Percentiles rank a stretch among this genome's conserved stretches.
Conservation (phyloP, 1,284 basidiomycete genomes). For the Fomitopsis palustris region DNA sequence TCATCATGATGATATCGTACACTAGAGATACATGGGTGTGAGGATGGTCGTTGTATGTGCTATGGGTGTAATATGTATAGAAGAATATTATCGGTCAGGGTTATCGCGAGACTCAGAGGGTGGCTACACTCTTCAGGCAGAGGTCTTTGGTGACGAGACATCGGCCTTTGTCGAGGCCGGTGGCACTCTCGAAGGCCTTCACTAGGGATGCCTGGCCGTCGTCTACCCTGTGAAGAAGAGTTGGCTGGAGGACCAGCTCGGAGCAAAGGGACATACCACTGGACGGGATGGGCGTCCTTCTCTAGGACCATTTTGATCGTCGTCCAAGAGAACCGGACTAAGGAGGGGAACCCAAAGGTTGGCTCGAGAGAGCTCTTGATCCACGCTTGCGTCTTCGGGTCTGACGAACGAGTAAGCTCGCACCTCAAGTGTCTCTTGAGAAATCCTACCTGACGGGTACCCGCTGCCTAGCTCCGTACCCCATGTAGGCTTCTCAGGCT, state of each 20-base stretch:
- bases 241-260: neutral
- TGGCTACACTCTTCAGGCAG: conserved; percentile 61
- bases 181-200: conserved; percentile 67
- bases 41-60: neutral
- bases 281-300: conserved; percentile 70
- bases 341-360: conserved; percentile 89
- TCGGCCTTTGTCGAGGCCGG: conserved; percentile 68
- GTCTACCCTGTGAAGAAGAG: conserved; percentile 55
- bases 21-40: neutral
- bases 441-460: conserved; percentile 63
- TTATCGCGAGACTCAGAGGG: no score
- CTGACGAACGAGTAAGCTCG: conserved; percentile 38
- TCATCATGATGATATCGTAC: neutral
- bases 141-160: conserved; percentile 69
- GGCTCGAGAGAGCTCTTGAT: conserved; percentile 76
- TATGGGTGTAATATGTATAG: neutral
- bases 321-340: conserved; percentile 95
- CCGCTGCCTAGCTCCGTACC: conserved; percentile 65
- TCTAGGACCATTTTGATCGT: conserved; percentile 89
- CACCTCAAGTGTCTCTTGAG: no score
- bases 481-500: conserved; percentile 27
- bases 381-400: conserved; percentile 92
- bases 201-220: conserved; percentile 75
- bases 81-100: no score
- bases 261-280: conserved; percentile 58